Evolutionary conservation across 371 early-diverging fungal genomes (phyloP), one percentile per base, ranked within the genome.

Genomic region (Mucor indicus): DNA sequence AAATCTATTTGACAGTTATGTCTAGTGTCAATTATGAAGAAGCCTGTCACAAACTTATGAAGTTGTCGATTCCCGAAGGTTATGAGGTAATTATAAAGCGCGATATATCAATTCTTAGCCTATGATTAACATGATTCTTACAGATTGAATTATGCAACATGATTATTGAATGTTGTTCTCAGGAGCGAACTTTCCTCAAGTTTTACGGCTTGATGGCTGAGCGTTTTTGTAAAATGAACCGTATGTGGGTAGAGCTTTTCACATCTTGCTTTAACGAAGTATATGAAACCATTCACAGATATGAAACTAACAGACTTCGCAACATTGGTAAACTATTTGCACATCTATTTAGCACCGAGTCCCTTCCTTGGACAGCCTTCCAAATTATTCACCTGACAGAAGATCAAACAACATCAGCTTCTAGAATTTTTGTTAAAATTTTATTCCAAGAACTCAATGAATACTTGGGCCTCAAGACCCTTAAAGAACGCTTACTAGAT

Each of bases 121-220:
- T 23, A 22, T 41, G 23, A 23, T 4, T 30, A 4, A 15, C 10
- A 33, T 17, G 27, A 33, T 16, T n/a, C 19, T 25, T 4, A 38
- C 64, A 84, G 80, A 80, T 87, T 45, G 97, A 95, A 67, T 66
- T 98, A 35, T 86, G 86, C 66, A 91, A 91, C 61, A 98, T 98
- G 98, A 80, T 98, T 27, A 90, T 96, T 50, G 98, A 98, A 60
- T 95, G 97, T 77, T 94, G 94, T 60, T 83, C 90, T 13, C 95
- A 98, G 66, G 98, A 98, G 62, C 84, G 94, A 16, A 95, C 95
- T 0, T 98, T 92, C 66, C 85, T 90, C 47, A 90, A 83, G 51
- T 96, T 91, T 53, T 98, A 89, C 59, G 98, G 98, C 4, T 67
- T 95, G 1, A 84, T 96, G 32, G 96, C 92, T 8, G 98, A 98